phyloP scores from a whole-genome alignment of 2,329 filamentous ascomycete genomes.

The Trichophyton equinum region DNA sequence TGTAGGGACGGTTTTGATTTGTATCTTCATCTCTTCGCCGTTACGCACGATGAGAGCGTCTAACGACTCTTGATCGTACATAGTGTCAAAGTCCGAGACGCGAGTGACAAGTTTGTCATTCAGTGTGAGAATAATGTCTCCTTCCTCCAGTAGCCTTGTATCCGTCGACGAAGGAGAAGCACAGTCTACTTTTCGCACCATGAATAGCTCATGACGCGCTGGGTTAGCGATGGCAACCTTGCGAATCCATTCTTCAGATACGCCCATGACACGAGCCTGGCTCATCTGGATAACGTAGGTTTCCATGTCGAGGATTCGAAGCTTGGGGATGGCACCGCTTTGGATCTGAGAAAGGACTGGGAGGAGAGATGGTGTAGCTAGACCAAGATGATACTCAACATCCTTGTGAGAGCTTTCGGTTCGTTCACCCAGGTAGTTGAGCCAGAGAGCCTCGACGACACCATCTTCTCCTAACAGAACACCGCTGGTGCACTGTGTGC shows the following conservation, averaged over 20 bases:
- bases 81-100: slow-evolving; percentile 84
- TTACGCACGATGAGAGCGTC: slow-evolving; percentile 79
- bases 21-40: slow-evolving; percentile 62
- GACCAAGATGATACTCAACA: slow-evolving; percentile 89
- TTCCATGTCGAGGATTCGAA: slow-evolving; percentile 88
- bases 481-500: slow-evolving; percentile 83
- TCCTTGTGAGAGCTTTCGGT: slow-evolving; percentile 68
- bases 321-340: slow-evolving; percentile 57
- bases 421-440: slow-evolving; percentile 90
- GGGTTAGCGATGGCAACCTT: slow-evolving; percentile 81
- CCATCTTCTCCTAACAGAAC: slow-evolving; percentile 83
- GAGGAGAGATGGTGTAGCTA: slow-evolving; percentile 76
- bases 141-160: slow-evolving; percentile 63
- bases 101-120: slow-evolving; percentile 88
- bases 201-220: slow-evolving; percentile 90
- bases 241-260: slow-evolving; percentile 89
- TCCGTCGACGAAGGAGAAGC: slow-evolving; percentile 37
- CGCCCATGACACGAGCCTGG: slow-evolving; percentile 92
- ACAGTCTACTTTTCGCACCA: slow-evolving; percentile 81
- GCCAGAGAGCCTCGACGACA: slow-evolving; percentile 87
- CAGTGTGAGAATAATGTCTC: slow-evolving; percentile 81
- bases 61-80: slow-evolving; percentile 79
- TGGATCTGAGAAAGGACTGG: slow-evolving; percentile 83
- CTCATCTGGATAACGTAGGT: slow-evolving; percentile 94
- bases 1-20: slow-evolving; percentile 73